These are phyloP conservation scores for Nadsonia fulvescens DNA, from an alignment of 805 yeast species.

Conservation along the genomic window DNA sequence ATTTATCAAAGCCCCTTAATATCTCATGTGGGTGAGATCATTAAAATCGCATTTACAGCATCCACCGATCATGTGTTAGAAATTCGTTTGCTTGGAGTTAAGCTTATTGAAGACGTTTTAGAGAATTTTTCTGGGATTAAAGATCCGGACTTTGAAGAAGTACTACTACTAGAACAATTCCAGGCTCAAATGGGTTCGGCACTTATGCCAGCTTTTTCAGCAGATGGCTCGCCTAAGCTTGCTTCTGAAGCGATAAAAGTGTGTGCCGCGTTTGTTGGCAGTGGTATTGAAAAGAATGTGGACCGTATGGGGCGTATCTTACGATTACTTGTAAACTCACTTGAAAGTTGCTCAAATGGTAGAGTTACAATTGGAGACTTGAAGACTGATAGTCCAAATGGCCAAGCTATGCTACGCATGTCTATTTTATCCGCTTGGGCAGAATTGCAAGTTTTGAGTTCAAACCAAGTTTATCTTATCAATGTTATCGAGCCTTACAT, in stretches of 20 bases:
- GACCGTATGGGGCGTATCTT: constrained; percentile 36
- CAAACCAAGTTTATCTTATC: constrained; percentile 18
- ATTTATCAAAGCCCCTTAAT: constrained; percentile 13
- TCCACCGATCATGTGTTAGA: constrained; percentile 51
- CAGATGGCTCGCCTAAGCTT: constrained; percentile 52
- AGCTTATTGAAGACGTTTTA: constrained; percentile 45
- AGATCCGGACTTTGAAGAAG: constrained; percentile 58
- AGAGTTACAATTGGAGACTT: constrained; percentile 19
- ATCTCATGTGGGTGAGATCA: constrained; percentile 32
- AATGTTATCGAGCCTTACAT: constrained; percentile 31
- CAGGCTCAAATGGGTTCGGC: constrained; percentile 92
- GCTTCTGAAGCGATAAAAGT: constrained; percentile 65
- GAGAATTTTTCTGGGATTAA: constrained; percentile 38
- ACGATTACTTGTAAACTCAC: constrained; percentile 42
- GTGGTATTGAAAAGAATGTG: constrained; percentile 32
- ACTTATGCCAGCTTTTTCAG: constrained; percentile 64
- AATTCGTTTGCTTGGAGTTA: constrained; percentile 48
- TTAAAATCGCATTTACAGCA: constrained; percentile 63
- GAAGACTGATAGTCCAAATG: constrained; percentile 18
- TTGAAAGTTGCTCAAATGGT: constrained; percentile 36
- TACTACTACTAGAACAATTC: constrained; percentile 67
- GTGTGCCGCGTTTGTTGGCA: constrained; percentile 55
- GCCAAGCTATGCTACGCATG: constrained; percentile 19
- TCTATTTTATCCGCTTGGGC: constrained; percentile 27
- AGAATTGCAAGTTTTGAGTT: constrained; percentile 16